Evolutionary conservation across 1,139 yeast genomes (phyloP).

Genomic region (Scheffersomyces titani): DNA sequence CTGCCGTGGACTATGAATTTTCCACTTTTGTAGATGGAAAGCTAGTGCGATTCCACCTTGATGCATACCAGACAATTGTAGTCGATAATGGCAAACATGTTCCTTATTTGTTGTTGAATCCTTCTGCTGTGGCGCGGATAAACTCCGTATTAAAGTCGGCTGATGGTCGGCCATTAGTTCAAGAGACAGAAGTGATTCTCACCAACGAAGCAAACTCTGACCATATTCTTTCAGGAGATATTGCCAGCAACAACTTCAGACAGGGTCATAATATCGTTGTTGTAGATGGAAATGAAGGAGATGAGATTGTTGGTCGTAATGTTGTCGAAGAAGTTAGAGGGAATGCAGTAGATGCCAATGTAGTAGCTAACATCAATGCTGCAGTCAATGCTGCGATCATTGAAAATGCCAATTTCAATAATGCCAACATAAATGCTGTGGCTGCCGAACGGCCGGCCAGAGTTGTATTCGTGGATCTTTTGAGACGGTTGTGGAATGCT

Average conservation of each 20-base stretch:
- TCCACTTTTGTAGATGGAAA: conserved; percentile 12
- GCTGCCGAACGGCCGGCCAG: background rate
- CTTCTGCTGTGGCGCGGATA: conserved; percentile 35
- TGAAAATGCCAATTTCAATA: too few relatives aligned
- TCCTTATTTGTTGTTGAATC: conserved; percentile 43
- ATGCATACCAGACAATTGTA: conserved; percentile 44
- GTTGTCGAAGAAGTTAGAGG: too few relatives aligned
- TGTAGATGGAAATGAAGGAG: background rate
- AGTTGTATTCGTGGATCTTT: background rate
- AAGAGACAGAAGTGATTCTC: conserved; percentile 9
- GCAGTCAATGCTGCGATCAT: too few relatives aligned
- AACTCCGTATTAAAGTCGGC: conserved; percentile 6
- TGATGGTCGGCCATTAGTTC: conserved; percentile 8
- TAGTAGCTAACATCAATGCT: too few relatives aligned
- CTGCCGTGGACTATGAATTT: conserved; percentile 23
- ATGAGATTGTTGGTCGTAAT: too few relatives aligned
- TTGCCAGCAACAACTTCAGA: background rate
- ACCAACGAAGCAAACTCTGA: background rate
- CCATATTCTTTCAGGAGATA: background rate
- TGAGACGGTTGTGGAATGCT: background rate
- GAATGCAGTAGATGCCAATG: too few relatives aligned
- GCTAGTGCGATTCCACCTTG: conserved; percentile 22
- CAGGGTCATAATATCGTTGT: background rate
- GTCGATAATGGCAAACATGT: conserved; percentile 34
- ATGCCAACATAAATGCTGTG: background rate